These are phyloP conservation scores for Barnettozyma botsteinii DNA, from an alignment of 805 yeast species.

Conservation along the genomic window DNA sequence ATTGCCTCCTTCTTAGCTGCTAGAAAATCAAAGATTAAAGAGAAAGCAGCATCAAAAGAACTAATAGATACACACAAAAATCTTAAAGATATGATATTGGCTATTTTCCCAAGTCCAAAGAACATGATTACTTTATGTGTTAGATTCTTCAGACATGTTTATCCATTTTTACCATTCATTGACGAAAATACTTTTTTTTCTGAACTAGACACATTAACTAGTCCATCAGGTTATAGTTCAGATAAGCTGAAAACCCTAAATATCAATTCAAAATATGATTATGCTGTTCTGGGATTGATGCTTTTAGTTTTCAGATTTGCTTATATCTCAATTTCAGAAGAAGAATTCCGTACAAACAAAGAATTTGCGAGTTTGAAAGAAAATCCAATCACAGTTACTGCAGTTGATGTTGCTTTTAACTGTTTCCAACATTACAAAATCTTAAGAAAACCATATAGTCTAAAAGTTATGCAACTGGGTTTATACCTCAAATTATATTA, in stretches of 20 bases:
- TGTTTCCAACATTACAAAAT: constrained; percentile 50
- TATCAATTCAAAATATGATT: constrained; percentile 17
- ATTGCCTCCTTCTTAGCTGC: constrained; percentile 6
- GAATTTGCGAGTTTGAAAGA: constrained; percentile 6
- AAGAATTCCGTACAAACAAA: constrained; percentile 9
- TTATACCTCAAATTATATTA: constrained; percentile 44
- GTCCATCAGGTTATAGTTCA: constrained; percentile 1
- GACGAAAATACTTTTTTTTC: constrained; percentile 19
- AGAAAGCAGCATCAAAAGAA: constrained; percentile 6
- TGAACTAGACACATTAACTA: constrained; percentile 16
- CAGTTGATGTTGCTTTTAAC: constrained; percentile 13
- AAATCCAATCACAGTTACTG: constrained; percentile 10
- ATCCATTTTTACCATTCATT: constrained; percentile 24
- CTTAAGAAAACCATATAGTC: constrained; percentile 36
- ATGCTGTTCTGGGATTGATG: constrained; percentile 20
- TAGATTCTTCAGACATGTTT: constrained; percentile 22
- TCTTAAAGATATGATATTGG: constrained; percentile 12
- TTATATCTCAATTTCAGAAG: constrained; percentile 13
- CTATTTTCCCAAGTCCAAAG: constrained; percentile 16
- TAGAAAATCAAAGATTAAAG: constrained; percentile 12
- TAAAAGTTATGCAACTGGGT: constrained; percentile 49
- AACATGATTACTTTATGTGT: constrained; percentile 14
- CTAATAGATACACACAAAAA: background rate
- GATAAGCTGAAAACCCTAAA: constrained; percentile 6
- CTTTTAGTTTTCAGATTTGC: constrained; percentile 21